phyloP scores from a whole-genome alignment of 148 eudicot genomes.

The Pouteria glomerata region DNA sequence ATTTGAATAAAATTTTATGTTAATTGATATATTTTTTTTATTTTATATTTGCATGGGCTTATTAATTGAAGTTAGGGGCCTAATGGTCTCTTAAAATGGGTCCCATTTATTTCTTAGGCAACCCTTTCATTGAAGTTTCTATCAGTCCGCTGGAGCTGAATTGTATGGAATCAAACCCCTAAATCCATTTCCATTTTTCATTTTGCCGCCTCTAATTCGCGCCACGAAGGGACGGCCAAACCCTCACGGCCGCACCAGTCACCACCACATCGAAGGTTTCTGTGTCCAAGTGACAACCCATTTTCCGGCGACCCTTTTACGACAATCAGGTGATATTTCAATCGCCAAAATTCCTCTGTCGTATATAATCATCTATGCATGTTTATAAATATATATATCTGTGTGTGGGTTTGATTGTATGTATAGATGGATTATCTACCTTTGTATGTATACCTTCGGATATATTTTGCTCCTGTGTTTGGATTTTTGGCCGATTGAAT shows the following conservation, averaged over 20 bases:
- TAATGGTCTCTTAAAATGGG: no score
- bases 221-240: background rate
- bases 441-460: background rate
- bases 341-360: background rate
- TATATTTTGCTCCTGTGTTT: background rate
- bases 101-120: no score
- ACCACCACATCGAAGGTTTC: background rate
- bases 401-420: no score
- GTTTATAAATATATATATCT: no score
- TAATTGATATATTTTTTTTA: no score
- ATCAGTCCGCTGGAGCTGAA: no score
- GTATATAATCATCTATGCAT: background rate
- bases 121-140: no score
- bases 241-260: background rate
- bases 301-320: background rate
- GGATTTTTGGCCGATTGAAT: background rate
- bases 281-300: background rate
- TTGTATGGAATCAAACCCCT: no score
- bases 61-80: no score
- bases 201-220: background rate
- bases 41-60: no score
- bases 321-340: background rate
- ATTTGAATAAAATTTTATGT: no score
- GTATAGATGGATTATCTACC: no score
- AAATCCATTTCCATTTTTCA: background rate